Percentiles rank a stretch among this genome's conserved stretches.
phyloP scores from a whole-genome alignment of 2,329 filamentous ascomycete species.

The Fusarium sp. region DNA sequence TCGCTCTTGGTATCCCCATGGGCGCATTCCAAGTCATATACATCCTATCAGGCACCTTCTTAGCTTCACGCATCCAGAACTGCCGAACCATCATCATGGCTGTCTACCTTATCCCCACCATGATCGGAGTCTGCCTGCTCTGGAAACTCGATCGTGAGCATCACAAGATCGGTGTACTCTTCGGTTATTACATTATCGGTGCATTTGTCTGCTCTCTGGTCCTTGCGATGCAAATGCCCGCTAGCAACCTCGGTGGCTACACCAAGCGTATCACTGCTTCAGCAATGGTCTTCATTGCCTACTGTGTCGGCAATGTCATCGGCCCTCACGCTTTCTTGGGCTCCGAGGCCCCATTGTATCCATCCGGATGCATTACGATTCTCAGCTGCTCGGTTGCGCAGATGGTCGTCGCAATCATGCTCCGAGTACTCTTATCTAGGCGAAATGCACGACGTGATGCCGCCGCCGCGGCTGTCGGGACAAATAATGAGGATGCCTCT shows the following conservation, averaged over 20 bases:
- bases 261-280: conserved; percentile 59
- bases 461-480: neutral
- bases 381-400: conserved; percentile 28
- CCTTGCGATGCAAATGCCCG: conserved; percentile 63
- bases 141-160: conserved; percentile 56
- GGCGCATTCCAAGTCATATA: conserved; percentile 63
- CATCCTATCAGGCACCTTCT: conserved; percentile 61
- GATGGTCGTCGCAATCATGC: conserved; percentile 30
- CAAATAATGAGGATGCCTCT: neutral
- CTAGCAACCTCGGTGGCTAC: conserved; percentile 59
- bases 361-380: conserved; percentile 59
- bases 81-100: conserved; percentile 62
- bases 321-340: conserved; percentile 53
- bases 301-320: conserved; percentile 47
- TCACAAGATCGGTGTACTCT: conserved; percentile 57
- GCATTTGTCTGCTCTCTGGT: conserved; percentile 63
- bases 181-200: conserved; percentile 62
- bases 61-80: conserved; percentile 61
- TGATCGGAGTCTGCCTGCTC: conserved; percentile 58
- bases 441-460: conserved; percentile 32
- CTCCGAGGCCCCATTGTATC: conserved; percentile 58
- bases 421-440: conserved; percentile 13
- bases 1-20: conserved; percentile 62
- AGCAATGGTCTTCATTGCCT: conserved; percentile 58
- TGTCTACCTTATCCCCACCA: conserved; percentile 60